Evolutionary conservation across 2,329 filamentous ascomycete genomes (phyloP).

Genomic region (Capronia coronata): DNA sequence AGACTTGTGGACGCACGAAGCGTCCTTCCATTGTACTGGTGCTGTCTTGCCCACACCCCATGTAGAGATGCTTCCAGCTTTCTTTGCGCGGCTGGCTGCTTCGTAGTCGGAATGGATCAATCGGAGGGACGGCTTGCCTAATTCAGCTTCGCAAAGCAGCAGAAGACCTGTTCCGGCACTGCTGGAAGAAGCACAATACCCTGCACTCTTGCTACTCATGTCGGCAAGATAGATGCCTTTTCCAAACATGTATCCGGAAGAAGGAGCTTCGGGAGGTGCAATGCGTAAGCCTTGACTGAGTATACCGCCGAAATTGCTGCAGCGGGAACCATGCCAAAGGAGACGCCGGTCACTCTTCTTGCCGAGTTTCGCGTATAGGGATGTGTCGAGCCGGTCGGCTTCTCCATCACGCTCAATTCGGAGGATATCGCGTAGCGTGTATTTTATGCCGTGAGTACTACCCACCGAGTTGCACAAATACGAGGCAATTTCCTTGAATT

Average conservation of each 20-base stretch:
- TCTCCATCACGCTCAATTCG: slow-evolving; percentile 72
- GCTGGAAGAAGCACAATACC: slow-evolving; percentile 60
- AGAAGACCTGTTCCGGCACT: slow-evolving; percentile 67
- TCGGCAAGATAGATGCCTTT: slow-evolving; percentile 87
- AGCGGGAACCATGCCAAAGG: slow-evolving; percentile 80
- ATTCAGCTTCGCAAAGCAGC: slow-evolving; percentile 75
- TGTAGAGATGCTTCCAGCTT: slow-evolving; percentile 58
- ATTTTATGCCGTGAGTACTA: slow-evolving; percentile 53
- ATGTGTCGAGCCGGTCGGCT: slow-evolving; percentile 58
- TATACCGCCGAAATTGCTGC: slow-evolving; percentile 81
- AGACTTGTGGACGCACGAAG: slow-evolving; percentile 55
- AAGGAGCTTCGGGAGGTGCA: slow-evolving; percentile 69
- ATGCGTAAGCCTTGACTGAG: slow-evolving; percentile 84
- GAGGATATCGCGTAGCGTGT: slow-evolving; percentile 65
- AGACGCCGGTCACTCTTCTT: slow-evolving; percentile 61
- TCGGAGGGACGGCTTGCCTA: slow-evolving; percentile 67
- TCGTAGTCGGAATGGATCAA: slow-evolving; percentile 53
- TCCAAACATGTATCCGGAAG: slow-evolving; percentile 78
- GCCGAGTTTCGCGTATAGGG: slow-evolving; percentile 45
- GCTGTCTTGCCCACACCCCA: slow-evolving; percentile 61
- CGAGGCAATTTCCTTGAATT: slow-evolving; percentile 58
- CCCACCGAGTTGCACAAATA: slow-evolving; percentile 66
- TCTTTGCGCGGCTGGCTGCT: slow-evolving; percentile 59
- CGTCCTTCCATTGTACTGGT: slow-evolving; percentile 70
- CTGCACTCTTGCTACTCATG: slow-evolving; percentile 74